Evolutionary conservation across 371 early-diverging fungal genomes (phyloP).

Genomic region (Zopfochytrium polystomum): DNA sequence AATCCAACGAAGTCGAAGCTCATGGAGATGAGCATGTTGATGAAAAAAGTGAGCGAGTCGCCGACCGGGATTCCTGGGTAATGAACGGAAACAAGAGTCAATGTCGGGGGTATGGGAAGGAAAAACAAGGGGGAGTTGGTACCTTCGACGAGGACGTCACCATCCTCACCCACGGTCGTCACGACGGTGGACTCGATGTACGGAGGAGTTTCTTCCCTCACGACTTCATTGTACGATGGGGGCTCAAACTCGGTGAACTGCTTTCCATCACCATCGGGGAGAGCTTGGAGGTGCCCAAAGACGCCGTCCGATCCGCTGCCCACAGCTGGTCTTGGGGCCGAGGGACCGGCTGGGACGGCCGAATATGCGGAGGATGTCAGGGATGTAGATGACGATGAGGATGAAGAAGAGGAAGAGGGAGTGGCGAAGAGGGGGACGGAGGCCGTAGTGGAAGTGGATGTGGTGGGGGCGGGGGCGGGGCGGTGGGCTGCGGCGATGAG

Average conservation of each 20-base stretch:
- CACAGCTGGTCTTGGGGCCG: background rate
- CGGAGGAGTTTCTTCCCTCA: constrained; percentile 26
- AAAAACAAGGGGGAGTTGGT: background rate
- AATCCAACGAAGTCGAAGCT: constrained; percentile 44
- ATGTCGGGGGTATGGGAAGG: background rate
- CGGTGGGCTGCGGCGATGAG: too few relatives aligned
- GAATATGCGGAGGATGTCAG: background rate
- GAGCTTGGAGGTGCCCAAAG: constrained; percentile 37
- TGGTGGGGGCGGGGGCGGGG: background rate
- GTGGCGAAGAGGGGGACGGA: background rate
- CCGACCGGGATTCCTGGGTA: constrained; percentile 44
- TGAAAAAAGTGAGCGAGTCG: constrained; percentile 39
- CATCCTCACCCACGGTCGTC: constrained; percentile 32
- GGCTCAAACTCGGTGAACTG: constrained; percentile 38
- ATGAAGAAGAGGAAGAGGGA: background rate
- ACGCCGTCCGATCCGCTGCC: constrained; percentile 36
- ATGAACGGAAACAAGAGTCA: background rate
- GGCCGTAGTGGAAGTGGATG: background rate
- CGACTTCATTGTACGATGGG: constrained; percentile 41
- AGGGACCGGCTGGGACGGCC: background rate
- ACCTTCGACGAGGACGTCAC: constrained; percentile 46
- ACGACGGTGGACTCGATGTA: constrained; percentile 31
- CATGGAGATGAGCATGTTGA: constrained; percentile 46
- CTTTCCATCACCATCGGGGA: constrained; percentile 21
- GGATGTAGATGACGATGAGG: background rate